Conservation (phyloP, 1,139 yeast genomes). For the Suhomyces yuchorum region DNA sequence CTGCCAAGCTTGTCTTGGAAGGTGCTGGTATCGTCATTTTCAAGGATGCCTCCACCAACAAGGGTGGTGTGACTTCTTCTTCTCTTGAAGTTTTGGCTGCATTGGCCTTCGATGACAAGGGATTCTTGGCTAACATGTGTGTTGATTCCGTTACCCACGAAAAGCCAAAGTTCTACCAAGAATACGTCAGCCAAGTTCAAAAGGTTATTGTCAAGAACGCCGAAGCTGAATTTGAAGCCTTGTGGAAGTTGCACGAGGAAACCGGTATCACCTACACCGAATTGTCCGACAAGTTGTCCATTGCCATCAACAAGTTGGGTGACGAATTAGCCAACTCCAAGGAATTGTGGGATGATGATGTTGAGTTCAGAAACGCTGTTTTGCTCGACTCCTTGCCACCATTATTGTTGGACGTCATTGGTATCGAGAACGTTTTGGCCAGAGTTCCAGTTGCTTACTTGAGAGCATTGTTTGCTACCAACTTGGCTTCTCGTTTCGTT, state of each 20-base stretch:
- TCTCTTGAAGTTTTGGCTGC: slow-evolving; percentile 96
- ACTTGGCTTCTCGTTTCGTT: slow-evolving; percentile 85
- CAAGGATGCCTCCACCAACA: slow-evolving; percentile 96
- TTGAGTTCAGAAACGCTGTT: slow-evolving; percentile 73
- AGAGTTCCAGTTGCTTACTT: slow-evolving; percentile 89
- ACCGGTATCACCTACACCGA: slow-evolving; percentile 76
- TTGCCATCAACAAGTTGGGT: slow-evolving; percentile 83
- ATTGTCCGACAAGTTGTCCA: slow-evolving; percentile 81
- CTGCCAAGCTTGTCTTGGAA: slow-evolving; percentile 86
- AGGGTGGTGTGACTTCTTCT: slow-evolving; percentile 98
- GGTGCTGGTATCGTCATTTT: slow-evolving; percentile 82
- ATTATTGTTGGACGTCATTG: slow-evolving; percentile 68
- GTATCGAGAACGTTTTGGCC: slow-evolving; percentile 68
- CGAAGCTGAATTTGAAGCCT: slow-evolving; percentile 76
- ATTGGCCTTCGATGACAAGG: slow-evolving; percentile 83
- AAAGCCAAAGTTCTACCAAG: slow-evolving; percentile 74
- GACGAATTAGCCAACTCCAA: slow-evolving; percentile 85
- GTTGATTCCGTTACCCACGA: slow-evolving; percentile 53
- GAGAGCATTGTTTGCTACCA: slow-evolving; percentile 88
- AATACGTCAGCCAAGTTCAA: slow-evolving; percentile 85
- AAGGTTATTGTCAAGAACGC: slow-evolving; percentile 76
- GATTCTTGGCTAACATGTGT: slow-evolving; percentile 76
- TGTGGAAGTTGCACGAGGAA: slow-evolving; percentile 74
- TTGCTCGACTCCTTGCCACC: slow-evolving; percentile 79
- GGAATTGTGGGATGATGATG: slow-evolving; percentile 84